Evolutionary conservation across 2,329 filamentous ascomycete genomes (phyloP).

Genomic region (Scedosporium boydii): DNA sequence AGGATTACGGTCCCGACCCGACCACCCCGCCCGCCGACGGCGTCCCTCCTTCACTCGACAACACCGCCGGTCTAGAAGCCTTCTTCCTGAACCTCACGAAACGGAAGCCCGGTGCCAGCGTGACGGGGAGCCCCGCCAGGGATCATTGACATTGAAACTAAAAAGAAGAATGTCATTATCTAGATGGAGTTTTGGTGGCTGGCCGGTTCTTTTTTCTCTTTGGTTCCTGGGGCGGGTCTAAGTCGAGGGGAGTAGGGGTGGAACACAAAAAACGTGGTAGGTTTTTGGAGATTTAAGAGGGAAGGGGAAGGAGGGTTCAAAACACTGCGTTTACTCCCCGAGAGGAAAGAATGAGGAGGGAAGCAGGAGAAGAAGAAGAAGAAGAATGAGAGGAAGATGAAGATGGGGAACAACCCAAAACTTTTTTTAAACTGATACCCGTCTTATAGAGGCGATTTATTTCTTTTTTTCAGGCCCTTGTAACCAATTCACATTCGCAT

Average conservation of each 20-base stretch:
- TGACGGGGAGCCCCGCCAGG: constrained; percentile 5
- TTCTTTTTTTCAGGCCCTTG: neutral
- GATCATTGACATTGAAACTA: constrained; percentile 4
- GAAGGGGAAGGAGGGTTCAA: too few species aligned
- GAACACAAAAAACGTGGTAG: too few species aligned
- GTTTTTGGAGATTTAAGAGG: too few species aligned
- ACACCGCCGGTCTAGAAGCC: constrained; percentile 48
- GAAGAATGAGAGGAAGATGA: neutral
- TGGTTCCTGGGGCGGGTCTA: too few species aligned
- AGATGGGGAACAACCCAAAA: neutral
- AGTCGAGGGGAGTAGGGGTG: too few species aligned
- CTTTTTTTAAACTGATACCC: neutral
- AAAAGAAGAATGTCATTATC: neutral
- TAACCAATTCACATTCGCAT: neutral
- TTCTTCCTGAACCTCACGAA: constrained; percentile 54
- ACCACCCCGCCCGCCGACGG: constrained; percentile 26
- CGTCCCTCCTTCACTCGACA: constrained; percentile 30
- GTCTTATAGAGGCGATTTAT: neutral
- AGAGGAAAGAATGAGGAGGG: neutral
- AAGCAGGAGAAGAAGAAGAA: neutral
- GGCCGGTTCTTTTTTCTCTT: neutral
- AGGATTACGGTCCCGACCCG: constrained; percentile 37
- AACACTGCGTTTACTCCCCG: too few species aligned
- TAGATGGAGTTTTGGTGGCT: neutral
- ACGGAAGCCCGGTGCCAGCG: constrained; percentile 25